These are phyloP conservation scores for Russula olivacea DNA, from an alignment of 768 basidiomycete species.

Conservation along the genomic window DNA sequence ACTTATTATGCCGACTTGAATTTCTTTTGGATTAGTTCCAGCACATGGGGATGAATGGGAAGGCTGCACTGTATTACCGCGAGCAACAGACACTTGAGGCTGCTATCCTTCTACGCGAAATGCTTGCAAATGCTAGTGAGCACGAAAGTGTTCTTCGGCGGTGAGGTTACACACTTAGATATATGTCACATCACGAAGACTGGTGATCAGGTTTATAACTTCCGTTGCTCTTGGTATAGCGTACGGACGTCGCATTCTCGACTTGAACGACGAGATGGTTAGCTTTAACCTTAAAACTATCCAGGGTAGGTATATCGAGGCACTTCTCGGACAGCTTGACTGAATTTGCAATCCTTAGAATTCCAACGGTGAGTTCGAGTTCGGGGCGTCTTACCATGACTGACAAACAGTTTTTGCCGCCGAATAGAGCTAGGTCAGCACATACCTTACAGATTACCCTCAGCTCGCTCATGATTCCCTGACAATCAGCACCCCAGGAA, in stretches of 20 bases:
- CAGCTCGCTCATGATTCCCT: not conserved
- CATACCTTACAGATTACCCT: not conserved
- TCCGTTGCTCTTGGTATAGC: conserved; percentile 10
- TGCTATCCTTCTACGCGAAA: conserved; percentile 9
- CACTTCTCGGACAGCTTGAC: not conserved
- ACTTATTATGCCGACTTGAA: not conserved
- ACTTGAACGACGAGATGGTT: conserved; percentile 14
- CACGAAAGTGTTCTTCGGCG: conserved; percentile 1
- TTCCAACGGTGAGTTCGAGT: not conserved
- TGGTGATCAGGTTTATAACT: conserved; percentile 6
- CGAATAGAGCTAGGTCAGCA: conserved; percentile 2
- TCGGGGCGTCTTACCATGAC: not conserved
- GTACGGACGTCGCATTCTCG: conserved; percentile 9
- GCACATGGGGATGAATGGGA: conserved; percentile 14
- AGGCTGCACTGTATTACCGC: conserved; percentile 5
- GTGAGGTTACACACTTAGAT: not conserved
- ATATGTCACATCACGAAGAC: too few species aligned
- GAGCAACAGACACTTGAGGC: conserved; percentile 17
- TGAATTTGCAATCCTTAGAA: not conserved
- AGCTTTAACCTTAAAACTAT: not conserved
- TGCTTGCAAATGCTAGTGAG: not conserved
- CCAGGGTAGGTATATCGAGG: not conserved
- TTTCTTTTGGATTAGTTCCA: conserved; percentile 8
- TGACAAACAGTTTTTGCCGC: not conserved
- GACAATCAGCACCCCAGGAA: conserved; percentile 1